phyloP scores from a whole-genome alignment of 805 yeast species.

The Candida insectalens region DNA sequence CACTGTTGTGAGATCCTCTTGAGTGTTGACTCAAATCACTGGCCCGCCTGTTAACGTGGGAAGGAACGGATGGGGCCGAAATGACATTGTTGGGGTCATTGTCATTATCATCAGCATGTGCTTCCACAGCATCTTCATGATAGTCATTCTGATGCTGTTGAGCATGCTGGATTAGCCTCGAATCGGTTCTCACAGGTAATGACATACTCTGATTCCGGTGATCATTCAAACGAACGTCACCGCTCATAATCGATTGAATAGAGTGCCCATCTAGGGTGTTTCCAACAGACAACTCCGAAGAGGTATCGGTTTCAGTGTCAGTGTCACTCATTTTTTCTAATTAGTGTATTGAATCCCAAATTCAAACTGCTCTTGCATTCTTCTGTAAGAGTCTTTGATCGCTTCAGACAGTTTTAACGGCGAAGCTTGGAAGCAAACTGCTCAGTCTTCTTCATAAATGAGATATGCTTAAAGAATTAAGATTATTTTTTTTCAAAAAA shows the following conservation, averaged over 20 bases:
- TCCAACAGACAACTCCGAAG: constrained; percentile 15
- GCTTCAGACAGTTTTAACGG: no score
- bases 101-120: neutral
- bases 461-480: no score
- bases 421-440: no score
- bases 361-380: no score
- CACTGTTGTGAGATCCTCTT: no score
- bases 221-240: constrained; percentile 25
- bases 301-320: constrained; percentile 9
- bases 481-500: no score
- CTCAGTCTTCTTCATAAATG: no score
- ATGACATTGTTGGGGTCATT: neutral
- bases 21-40: neutral
- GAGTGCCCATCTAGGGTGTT: constrained; percentile 24
- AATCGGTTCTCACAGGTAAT: constrained; percentile 23
- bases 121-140: neutral
- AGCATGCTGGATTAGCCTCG: constrained; percentile 6
- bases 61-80: neutral
- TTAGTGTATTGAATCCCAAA: no score
- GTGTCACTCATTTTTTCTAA: constrained; percentile 14
- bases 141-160: neutral
- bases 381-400: no score
- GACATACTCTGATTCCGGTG: constrained; percentile 26
- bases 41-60: neutral
- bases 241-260: constrained; percentile 25